Base-by-base conservation (phyloP, 2,329 filamentous ascomycete genomes). In the Myriosclerotinia scirpicola region DNA sequence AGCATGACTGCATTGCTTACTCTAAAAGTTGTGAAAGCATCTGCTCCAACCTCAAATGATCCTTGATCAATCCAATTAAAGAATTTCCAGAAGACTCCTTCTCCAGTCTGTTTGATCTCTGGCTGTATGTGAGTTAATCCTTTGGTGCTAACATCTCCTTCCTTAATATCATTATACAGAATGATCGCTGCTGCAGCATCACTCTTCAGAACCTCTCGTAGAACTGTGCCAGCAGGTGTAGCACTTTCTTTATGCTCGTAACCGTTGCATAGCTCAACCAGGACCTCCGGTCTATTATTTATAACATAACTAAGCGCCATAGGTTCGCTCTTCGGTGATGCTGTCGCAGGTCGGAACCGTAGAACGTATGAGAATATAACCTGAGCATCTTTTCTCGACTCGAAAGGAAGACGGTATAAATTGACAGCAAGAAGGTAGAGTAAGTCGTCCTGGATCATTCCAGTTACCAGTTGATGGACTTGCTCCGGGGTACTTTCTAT, bases 51-150 rank as follows among this genome's bases (percentile, higher is more conserved):
- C 81, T 99, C 95, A 75, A 99, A 99, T 40, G 91, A 93, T 73
- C 93, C 92, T 79, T 92, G 92, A 80, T 98, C 93, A 74, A 99
- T 96, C 92, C 94, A 99, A 69, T 90, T 87, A 76, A 99, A 98
- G 80, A 98, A 98, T 56, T 87, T 89, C 95, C 95, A 99, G 77
- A 99, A 97, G 2, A 97, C 87, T 3, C 94, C 94, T 54, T 87
- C 85, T 15, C 93, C 93, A 56, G 85, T 90, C 73, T 95, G 90
- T 44, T 85, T 87, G 52, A 87, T 80, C 68, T 92, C 89, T 56
- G 90, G 87, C 74, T 95, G 90, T 69, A 97, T 91, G 30, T 87
- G 88, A 62, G 85, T 87, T 50, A 96, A 82, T 53, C 92, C 90
- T 70, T 92, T 87, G n/a, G 86, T 85, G 72, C 68, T 69, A 65